phyloP scores from a whole-genome alignment of 805 yeast genomes.

The Pichia eremophila region DNA sequence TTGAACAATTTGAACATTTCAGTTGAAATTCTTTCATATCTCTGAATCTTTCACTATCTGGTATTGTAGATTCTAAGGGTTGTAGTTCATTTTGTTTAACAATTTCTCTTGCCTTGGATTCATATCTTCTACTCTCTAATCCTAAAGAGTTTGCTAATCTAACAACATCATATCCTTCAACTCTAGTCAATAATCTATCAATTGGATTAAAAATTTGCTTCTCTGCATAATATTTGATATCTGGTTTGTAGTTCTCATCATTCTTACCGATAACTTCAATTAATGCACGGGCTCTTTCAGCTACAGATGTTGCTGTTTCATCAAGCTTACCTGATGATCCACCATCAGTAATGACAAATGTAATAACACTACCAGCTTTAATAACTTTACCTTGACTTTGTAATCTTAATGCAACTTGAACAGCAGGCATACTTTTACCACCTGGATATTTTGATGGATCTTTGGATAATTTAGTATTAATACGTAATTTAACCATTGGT shows the following conservation, averaged over 20 bases:
- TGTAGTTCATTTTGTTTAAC: constrained; percentile 33
- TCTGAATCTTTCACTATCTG: constrained; percentile 77
- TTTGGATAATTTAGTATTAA: constrained; percentile 82
- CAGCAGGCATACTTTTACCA: constrained; percentile 71
- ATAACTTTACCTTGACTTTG: constrained; percentile 77
- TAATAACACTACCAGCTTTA: constrained; percentile 82
- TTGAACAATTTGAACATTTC: constrained; percentile 51
- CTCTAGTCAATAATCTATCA: constrained; percentile 73
- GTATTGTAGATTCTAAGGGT: constrained; percentile 73
- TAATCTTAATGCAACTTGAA: constrained; percentile 80
- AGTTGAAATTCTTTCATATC: constrained; percentile 47
- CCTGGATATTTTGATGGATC: constrained; percentile 83
- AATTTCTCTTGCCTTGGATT: constrained; percentile 35
- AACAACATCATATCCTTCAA: constrained; percentile 78
- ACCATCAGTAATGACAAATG: constrained; percentile 59
- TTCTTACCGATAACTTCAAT: constrained; percentile 56
- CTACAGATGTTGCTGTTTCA: constrained; percentile 30
- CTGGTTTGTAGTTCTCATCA: constrained; percentile 42
- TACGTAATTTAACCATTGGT: constrained; percentile 59
- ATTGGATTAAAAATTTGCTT: constrained; percentile 88
- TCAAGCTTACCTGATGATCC: constrained; percentile 11
- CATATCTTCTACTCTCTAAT: constrained; percentile 58
- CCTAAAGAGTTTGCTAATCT: constrained; percentile 73
- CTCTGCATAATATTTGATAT: constrained; percentile 69
- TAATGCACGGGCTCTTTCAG: constrained; percentile 78